Evolutionary conservation across 371 early-diverging fungal species (phyloP).

Genomic region (Dinochytrium kinnereticum): DNA sequence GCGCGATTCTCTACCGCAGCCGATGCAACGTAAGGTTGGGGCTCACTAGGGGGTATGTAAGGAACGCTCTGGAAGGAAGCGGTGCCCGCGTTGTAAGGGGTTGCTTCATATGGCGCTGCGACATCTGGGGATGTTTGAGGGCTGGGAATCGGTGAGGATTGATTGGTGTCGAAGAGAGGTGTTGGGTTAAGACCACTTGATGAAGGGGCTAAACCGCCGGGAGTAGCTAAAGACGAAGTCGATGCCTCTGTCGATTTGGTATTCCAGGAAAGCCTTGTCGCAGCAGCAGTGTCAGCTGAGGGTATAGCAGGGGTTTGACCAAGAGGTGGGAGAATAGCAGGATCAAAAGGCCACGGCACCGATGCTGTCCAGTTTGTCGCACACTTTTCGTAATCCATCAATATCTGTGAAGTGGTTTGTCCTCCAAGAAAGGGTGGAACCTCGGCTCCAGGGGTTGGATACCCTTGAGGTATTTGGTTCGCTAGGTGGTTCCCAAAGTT

Average conservation of each 20-base stretch:
- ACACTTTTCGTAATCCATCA: conserved; percentile 13
- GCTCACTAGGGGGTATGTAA: not conserved
- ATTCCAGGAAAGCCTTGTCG: conserved; percentile 8
- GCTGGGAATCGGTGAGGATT: not conserved
- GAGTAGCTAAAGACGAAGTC: not conserved
- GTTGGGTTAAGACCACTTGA: too few relatives aligned
- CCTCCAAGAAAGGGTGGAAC: conserved; percentile 31
- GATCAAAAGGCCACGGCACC: conserved; percentile 7
- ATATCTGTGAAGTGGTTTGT: conserved; percentile 4
- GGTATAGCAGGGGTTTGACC: conserved; percentile 8
- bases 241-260: not conserved
- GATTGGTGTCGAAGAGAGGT: not conserved
- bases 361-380: conserved; percentile 9
- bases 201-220: not conserved
- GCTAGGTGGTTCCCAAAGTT: conserved; percentile 42
- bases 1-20: too few relatives aligned
- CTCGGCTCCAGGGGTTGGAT: conserved; percentile 36
- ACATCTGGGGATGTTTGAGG: not conserved
- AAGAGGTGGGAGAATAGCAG: conserved; percentile 11
- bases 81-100: not conserved
- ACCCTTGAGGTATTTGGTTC: conserved; percentile 44
- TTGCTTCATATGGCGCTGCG: not conserved
- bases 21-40: not conserved
- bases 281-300: conserved; percentile 6
- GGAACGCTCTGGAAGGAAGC: not conserved